These are phyloP conservation scores for Ustilago lituana DNA, from an alignment of 1,284 basidiomycete genomes.

Conservation along the genomic window DNA sequence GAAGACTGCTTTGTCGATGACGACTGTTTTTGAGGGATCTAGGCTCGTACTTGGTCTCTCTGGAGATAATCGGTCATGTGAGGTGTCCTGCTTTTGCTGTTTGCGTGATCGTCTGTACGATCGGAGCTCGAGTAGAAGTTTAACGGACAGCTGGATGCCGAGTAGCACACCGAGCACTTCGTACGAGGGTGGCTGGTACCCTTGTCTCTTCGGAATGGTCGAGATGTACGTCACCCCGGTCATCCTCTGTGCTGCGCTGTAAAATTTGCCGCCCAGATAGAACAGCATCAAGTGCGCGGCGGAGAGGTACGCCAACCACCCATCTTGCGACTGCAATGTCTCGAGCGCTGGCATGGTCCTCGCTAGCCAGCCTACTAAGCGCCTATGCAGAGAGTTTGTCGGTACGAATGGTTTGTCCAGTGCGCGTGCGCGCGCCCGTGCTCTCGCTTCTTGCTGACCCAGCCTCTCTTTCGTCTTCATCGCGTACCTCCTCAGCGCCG, in stretches of 20 bases:
- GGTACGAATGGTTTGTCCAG: conserved; percentile 10
- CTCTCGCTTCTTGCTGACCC: conserved; percentile 18
- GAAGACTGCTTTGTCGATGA: conserved; percentile 25
- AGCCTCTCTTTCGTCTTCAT: conserved; percentile 9
- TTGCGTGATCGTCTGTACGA: conserved; percentile 3
- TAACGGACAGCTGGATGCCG: conserved; percentile 64
- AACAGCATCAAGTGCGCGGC: conserved; percentile 68
- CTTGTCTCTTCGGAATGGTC: conserved; percentile 37
- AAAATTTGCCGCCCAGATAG: conserved; percentile 68
- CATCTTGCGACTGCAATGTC: conserved; percentile 58
- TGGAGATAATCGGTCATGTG: too few relatives aligned
- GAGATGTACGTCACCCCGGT: conserved; percentile 64
- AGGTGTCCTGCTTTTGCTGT: neutral
- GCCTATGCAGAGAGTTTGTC: neutral
- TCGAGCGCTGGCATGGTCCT: conserved; percentile 62
- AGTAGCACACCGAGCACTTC: conserved; percentile 67
- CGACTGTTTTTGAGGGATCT: conserved; percentile 26
- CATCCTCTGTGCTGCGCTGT: conserved; percentile 66
- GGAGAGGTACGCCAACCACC: conserved; percentile 60
- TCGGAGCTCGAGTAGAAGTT: conserved; percentile 36
- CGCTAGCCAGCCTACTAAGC: conserved; percentile 25
- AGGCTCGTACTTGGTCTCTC: too few relatives aligned
- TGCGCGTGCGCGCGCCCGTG: conserved; percentile 19
- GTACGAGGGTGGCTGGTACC: conserved; percentile 64
- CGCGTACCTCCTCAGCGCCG: conserved; percentile 41